Conservation (phyloP, 1,284 basidiomycete genomes). For the Puccinia horiana region DNA sequence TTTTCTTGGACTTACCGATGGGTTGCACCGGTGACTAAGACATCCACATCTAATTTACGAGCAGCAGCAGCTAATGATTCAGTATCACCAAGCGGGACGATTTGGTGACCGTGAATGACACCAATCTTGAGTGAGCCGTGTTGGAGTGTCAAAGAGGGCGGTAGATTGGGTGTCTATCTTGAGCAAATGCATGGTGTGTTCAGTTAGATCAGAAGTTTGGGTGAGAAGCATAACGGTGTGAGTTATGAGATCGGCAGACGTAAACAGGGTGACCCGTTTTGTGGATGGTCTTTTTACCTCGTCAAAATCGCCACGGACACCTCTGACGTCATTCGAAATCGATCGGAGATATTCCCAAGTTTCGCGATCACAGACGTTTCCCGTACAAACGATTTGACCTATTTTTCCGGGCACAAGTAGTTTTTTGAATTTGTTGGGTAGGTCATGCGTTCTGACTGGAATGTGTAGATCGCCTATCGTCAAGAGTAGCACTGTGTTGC, state of each 20-base stretch:
- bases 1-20: constrained; percentile 71
- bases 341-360: constrained; percentile 96
- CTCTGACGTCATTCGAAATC: constrained; percentile 90
- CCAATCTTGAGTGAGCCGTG: constrained; percentile 90
- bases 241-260: neutral
- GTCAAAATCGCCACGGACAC: constrained; percentile 92
- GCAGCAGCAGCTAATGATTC: constrained; percentile 84
- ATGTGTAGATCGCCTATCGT: constrained; percentile 94
- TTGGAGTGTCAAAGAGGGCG: constrained; percentile 76
- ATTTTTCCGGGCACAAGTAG: constrained; percentile 94
- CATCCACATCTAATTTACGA: constrained; percentile 94
- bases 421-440: constrained; percentile 95
- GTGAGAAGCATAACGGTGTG: constrained; percentile 10
- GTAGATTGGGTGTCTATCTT: constrained; percentile 69
- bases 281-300: constrained; percentile 66
- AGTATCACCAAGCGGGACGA: constrained; percentile 85
- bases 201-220: neutral
- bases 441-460: constrained; percentile 80
- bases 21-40: constrained; percentile 88
- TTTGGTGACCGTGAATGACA: constrained; percentile 90
- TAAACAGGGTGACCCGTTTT: neutral
- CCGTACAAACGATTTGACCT: constrained; percentile 95
- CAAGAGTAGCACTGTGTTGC: constrained; percentile 72
- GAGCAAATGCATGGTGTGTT: constrained; percentile 29
- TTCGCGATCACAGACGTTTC: constrained; percentile 95